Base-by-base conservation (phyloP, 495 filamentous ascomycete species). In the Hyaloscypha hepaticicola region DNA sequence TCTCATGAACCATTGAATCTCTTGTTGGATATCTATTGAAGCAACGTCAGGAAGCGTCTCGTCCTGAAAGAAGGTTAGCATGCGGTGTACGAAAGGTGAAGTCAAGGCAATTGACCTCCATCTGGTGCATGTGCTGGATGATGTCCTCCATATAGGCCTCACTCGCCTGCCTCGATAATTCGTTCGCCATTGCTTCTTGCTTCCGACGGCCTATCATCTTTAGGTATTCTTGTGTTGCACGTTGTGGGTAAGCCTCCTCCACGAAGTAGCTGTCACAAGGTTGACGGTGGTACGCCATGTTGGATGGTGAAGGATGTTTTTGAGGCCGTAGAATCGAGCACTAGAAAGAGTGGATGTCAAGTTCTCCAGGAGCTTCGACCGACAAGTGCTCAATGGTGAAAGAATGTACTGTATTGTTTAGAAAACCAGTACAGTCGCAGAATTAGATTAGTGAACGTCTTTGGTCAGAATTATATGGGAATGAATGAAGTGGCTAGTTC, bases 1-100 rank as follows among this genome's bases (percentile, higher is more conserved):
- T 69, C 95, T 84, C 95, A 99, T 99, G 80, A 93, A 97, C 96
- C 96, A 99, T 73, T 97, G 92, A 61, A 99, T 98, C 80, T 99
- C 95, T 53, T 92, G 90, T 77, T 99, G 95, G 75, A 98, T 96
- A 70, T 99, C 95, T 75, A 99, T 99, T 21, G 94, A 92, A 70
- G 93, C 93, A 72, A 96, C 92, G 74, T 99, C 96, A 31, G 95
- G 92, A 68, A 97, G 79, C 34, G 96, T 98, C 75, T 93, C 87
- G 69, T 85, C 79, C 95, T 97, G 57, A 67, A 58, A 50, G 16
- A 48, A 60, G 26, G 65, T 77, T 69, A 82, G 69, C 49, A 65
- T 53, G 55, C 52, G 27, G 60, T 63, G 19, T 55, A 56, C 11
- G 24, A 31, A 49, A 55, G 31, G 31, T n/a, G 29, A 21, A 58